Conservation (phyloP, 2,329 filamentous ascomycete species). For the Ophiostoma novo-ulmi region DNA sequence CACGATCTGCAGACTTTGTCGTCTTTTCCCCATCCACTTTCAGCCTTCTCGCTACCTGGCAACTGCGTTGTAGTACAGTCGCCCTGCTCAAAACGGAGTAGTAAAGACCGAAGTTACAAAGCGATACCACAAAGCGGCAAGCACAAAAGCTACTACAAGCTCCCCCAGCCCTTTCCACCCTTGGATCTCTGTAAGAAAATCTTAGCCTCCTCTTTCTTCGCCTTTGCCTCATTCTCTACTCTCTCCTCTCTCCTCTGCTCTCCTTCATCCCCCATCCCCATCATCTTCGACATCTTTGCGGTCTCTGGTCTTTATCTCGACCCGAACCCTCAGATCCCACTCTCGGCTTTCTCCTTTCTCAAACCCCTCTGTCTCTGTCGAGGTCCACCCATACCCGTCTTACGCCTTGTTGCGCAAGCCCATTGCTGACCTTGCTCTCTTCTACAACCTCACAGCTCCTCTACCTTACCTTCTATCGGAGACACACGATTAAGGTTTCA, state of each 20-base stretch:
- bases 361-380: background rate
- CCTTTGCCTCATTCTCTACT: background rate
- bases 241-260: background rate
- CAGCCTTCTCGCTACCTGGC: conserved; percentile 20
- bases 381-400: background rate
- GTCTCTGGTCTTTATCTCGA: background rate
- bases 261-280: no score
- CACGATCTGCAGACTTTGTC: conserved; percentile 9
- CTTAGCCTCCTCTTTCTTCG: background rate
- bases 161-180: background rate
- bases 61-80: conserved; percentile 14
- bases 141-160: no score
- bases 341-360: background rate
- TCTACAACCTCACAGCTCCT: background rate
- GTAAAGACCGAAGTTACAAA: conserved; percentile 6
- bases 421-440: conserved; percentile 2
- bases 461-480: background rate
- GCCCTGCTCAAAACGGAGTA: conserved; percentile 11
- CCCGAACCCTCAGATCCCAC: background rate
- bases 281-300: background rate
- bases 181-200: conserved; percentile 12
- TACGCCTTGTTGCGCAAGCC: conserved; percentile 1
- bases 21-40: conserved; percentile 15
- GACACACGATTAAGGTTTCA: background rate
- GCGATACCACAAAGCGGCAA: background rate